phyloP scores from a whole-genome alignment of 805 yeast genomes.

The Dipodascus albidus region DNA sequence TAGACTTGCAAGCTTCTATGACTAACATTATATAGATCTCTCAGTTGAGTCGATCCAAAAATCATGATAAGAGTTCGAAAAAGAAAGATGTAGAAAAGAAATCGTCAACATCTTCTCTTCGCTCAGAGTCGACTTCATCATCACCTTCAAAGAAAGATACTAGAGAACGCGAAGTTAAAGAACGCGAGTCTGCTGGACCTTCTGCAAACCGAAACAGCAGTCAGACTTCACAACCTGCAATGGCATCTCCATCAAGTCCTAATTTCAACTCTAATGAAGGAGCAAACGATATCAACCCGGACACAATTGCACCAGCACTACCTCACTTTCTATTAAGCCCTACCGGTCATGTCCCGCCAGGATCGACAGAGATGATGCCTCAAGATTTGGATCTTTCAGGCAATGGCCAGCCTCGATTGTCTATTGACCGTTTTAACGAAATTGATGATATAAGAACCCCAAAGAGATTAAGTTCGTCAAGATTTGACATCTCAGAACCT shows the following conservation, averaged over 20 bases:
- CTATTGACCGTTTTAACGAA: conserved; percentile 48
- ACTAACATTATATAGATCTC: not conserved
- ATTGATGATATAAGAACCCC: conserved; percentile 78
- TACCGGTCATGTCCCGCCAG: conserved; percentile 17
- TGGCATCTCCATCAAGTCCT: not conserved
- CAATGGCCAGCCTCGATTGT: conserved; percentile 35
- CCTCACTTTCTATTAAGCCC: conserved; percentile 1
- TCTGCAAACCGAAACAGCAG: not conserved
- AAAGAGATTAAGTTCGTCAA: conserved; percentile 82
- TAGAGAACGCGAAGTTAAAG: conserved; percentile 9
- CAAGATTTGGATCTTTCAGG: conserved; percentile 20
- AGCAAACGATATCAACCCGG: not conserved
- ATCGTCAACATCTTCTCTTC: not conserved
- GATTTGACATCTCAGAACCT: conserved; percentile 70
- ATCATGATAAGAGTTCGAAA: conserved; percentile 7
- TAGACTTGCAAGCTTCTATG: conserved; percentile 5
- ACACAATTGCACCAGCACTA: conserved; percentile 1
- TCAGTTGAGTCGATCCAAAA: conserved; percentile 14
- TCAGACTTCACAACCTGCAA: not conserved
- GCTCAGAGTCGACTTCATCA: conserved; percentile 1
- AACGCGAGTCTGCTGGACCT: conserved; percentile 7
- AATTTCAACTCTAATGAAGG: too few species aligned
- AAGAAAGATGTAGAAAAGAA: conserved; percentile 8
- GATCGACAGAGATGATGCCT: conserved; percentile 27
- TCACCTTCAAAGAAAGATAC: conserved; percentile 10